A percentile compares a stretch with the other conserved stretches of the same genome.
phyloP scores from a whole-genome alignment of 768 basidiomycete genomes.

The Lactifluus rugatus region DNA sequence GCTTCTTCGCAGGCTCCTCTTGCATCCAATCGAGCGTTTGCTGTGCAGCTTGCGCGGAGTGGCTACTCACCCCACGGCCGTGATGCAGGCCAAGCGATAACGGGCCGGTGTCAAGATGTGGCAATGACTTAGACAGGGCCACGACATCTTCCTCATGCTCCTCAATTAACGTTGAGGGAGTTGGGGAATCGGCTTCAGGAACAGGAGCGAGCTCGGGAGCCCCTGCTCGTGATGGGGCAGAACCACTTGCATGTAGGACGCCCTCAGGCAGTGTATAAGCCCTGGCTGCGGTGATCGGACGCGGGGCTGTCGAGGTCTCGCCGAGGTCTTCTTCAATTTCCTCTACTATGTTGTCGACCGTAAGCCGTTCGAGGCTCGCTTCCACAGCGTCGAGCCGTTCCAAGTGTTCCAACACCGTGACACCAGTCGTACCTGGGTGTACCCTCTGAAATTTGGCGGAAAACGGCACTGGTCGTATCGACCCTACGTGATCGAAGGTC shows the following conservation, averaged over 20 bases:
- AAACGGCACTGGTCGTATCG: conserved; percentile 70
- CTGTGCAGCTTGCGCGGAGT: conserved; percentile 25
- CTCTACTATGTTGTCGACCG: conserved; percentile 43
- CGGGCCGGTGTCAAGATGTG: conserved; percentile 50
- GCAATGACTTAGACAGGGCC: conserved; percentile 66
- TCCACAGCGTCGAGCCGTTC: conserved; percentile 80
- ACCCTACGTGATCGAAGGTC: conserved; percentile 53
- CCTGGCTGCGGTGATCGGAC: not conserved
- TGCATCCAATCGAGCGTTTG: conserved; percentile 39
- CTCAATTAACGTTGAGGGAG: conserved; percentile 12
- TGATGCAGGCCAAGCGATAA: conserved; percentile 23
- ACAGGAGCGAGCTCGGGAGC: conserved; percentile 18
- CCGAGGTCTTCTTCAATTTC: conserved; percentile 29
- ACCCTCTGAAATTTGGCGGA: conserved; percentile 76
- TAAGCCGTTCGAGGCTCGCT: conserved; percentile 66
- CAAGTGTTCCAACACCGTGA: conserved; percentile 75
- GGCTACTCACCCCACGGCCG: conserved; percentile 29
- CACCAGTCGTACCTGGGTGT: conserved; percentile 80
- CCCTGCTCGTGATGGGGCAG: conserved; percentile 10
- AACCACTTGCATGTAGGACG: not conserved
- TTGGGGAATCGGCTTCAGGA: conserved; percentile 12
- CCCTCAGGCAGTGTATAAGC: not conserved
- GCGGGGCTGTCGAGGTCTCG: conserved; percentile 7
- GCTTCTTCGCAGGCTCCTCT: conserved; percentile 36
- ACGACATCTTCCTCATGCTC: conserved; percentile 57